Conservation (phyloP, 805 yeast species). For the Metschnikowia dekortorum region DNA sequence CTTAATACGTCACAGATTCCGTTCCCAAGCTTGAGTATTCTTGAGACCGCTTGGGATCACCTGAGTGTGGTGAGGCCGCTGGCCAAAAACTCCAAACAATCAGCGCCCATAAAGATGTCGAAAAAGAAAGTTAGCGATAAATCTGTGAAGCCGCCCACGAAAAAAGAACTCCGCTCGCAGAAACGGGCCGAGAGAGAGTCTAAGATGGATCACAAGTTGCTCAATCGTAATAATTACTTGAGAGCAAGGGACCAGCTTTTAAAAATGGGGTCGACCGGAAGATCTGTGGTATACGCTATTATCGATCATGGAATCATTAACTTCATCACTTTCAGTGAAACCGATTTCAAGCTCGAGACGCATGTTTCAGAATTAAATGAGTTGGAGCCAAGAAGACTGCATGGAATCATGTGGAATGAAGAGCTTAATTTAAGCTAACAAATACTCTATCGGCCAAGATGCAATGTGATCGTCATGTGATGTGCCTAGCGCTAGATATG, state of each 20-base stretch:
- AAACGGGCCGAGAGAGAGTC: conserved; percentile 25
- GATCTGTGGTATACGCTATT: conserved; percentile 58
- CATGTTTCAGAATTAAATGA: conserved; percentile 5
- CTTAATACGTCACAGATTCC: conserved; percentile 40
- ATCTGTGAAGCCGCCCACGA: conserved; percentile 15
- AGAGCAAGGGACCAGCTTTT: conserved; percentile 37
- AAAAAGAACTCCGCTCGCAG: conserved; percentile 22
- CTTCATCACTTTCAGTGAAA: conserved; percentile 51
- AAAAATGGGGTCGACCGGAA: conserved; percentile 45
- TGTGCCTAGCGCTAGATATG: neutral
- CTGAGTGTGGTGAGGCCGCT: neutral
- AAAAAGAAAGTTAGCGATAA: neutral
- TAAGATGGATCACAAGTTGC: conserved; percentile 22
- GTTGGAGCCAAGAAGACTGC: conserved; percentile 7
- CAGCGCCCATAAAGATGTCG: neutral
- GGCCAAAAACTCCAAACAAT: neutral
- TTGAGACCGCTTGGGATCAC: conserved; percentile 28
- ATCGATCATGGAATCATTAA: conserved; percentile 74
- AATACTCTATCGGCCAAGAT: neutral
- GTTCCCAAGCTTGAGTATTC: conserved; percentile 46
- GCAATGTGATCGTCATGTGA: neutral
- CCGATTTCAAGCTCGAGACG: conserved; percentile 39
- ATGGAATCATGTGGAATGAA: conserved; percentile 17
- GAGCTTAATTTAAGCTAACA: neutral
- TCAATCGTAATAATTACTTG: conserved; percentile 24